Base-by-base conservation (phyloP, 2,329 filamentous ascomycete species). In the Clonostachys rosea region DNA sequence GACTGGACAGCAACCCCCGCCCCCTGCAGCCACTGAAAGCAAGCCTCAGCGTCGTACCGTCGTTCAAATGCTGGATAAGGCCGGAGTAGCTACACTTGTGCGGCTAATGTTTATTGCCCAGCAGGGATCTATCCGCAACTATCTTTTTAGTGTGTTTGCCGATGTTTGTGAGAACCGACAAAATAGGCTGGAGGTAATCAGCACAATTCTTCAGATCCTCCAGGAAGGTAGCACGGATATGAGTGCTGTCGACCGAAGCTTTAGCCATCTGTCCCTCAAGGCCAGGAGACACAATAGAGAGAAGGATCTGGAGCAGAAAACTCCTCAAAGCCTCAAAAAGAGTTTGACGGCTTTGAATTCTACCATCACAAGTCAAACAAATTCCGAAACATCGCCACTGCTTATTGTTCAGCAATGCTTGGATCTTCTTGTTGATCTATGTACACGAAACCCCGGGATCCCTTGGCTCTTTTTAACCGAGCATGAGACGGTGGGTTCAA, bases 71-170 rank as follows among this genome's bases (percentile, higher is more conserved):
- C 81, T 99, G 33, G 94, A 99, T 66, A 96, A 96, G 68, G 81
- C 91, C 42, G 94, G 95, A 24, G 86, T 99, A 54, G 94, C 95
- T 24, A 97, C 94, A n/a, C 74, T 99, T 34, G 77, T 99, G 40
- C 89, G 95, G n/a, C 79, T 99, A 10, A 96, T 99, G 92, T 99
- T 99, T 64, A 91, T 97, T 57, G 87, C 89, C 43, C 89, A 96
- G 54, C 89, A 92, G 53, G 89, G 89, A 18, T 94, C 89, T 51
- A 86, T 94, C 43, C 89, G 91, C 54, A 83, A 79, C 51, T 88
- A 90, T 50, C 76, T 99, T 46, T 92, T 94, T 62, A 85, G 86
- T 47, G 89, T 99, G 46, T 84, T 99, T 45, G 83, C 89, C 52
- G 90, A 96, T 55, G 86, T 97, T 24, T 97, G 91, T 61, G 88